Evolutionary conservation across 805 yeast genomes (phyloP), one percentile per base, ranked within the genome.

Genomic region (Cyberlindnera americana): DNA sequence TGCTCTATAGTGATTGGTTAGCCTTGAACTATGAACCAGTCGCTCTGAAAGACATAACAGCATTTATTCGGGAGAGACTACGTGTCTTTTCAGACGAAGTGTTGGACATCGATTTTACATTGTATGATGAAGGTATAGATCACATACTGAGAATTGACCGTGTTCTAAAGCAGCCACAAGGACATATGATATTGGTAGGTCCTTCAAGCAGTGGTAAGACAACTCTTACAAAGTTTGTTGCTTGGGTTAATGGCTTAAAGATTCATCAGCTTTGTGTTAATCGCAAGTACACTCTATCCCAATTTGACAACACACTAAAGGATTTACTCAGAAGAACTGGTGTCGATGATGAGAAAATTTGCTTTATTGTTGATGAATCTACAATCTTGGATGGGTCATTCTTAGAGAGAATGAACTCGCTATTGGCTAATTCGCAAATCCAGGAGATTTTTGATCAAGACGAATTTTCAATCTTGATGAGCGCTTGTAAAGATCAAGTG

Each of bases 401-500:
- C 54, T 61, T 91, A 22, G 98, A 91, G 59, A 67, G 95, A 45
- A 88, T 91, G 93, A 91, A 91, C 52, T 86, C 95, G 0, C 64
- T 91, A n/a, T 69, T 91, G 27, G 96, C 97, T 0, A 91, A 91
- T 60, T 85, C 95, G 0, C 97, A 91, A 53, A 72, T 89, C 27
- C 96, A 96, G 1, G 96, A 95, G 4, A 64, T 91, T 12, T 91
- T 87, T 58, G 84, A 77, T 40, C 89, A 80, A 0, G 95, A 86
- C 9, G 90, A 85, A 8, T 72, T 66, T 36, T 63, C 62, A 0
- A 43, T 66, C 2, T 62, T 90, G 40, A 64, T 84, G 66, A 60
- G 59, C 2, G 49, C 72, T 2, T 79, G 95, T 42, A 60, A 69
- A 10, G 79, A 77, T 12, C 78, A 73, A 34, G 70, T 85, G 0